A percentile compares a stretch with the other conserved stretches of the same genome.
Evolutionary conservation across 2,329 filamentous ascomycete genomes (phyloP).

Genomic region (Macrophomina tecta): DNA sequence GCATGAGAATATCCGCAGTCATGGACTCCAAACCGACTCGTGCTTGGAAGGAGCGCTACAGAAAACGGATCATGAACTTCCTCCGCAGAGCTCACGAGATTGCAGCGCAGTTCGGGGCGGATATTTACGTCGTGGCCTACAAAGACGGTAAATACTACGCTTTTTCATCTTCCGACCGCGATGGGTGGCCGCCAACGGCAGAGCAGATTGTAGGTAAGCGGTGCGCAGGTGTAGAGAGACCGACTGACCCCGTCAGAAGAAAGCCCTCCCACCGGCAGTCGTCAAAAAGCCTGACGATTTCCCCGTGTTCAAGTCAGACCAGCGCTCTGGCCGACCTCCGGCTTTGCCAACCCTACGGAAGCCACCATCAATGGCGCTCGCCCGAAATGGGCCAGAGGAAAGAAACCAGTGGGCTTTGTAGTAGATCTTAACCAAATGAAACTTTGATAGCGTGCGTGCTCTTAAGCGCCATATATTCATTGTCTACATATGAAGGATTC

Average conservation of each 20-base stretch:
- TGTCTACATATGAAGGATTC: too few relatives aligned
- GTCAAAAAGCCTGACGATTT: not conserved
- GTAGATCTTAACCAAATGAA: not conserved
- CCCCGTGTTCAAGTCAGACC: not conserved
- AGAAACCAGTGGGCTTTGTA: not conserved
- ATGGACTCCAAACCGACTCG: not conserved
- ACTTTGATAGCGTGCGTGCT: not conserved
- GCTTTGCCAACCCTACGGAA: not conserved
- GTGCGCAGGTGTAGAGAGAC: not conserved
- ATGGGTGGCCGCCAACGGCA: not conserved
- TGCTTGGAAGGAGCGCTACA: not conserved
- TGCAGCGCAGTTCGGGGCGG: not conserved
- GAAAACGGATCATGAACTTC: not conserved
- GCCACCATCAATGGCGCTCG: not conserved
- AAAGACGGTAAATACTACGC: not conserved
- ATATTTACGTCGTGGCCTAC: not conserved
- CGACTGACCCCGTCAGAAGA: not conserved
- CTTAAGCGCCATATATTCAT: too few relatives aligned
- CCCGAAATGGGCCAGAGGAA: not conserved
- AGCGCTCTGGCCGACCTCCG: not conserved
- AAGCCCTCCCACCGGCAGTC: not conserved
- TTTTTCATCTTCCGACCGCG: not conserved
- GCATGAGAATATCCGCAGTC: not conserved
- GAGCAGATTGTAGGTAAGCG: not conserved
- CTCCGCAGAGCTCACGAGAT: not conserved